Percentiles rank a stretch among this genome's conserved stretches.
phyloP scores from a whole-genome alignment of 345 rosid genomes.

The Mercurialis annua region DNA sequence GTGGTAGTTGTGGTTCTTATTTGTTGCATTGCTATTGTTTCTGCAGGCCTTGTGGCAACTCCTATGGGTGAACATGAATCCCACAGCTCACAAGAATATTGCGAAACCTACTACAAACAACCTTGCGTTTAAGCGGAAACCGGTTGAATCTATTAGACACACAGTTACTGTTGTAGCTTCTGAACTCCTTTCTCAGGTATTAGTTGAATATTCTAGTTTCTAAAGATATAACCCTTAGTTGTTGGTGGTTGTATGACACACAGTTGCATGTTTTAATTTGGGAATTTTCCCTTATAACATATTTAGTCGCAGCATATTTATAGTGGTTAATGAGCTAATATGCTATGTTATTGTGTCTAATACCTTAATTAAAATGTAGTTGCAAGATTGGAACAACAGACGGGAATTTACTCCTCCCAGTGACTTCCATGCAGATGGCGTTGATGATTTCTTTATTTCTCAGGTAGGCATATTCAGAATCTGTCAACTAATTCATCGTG shows the following conservation, averaged over 20 bases:
- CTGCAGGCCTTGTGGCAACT: slow-evolving; percentile 94
- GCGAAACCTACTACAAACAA: slow-evolving; percentile 42
- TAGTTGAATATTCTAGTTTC: neutral
- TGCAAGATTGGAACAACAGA: slow-evolving; percentile 98
- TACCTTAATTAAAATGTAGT: slow-evolving; percentile 35
- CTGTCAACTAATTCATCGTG: neutral
- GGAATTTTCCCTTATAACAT: neutral
- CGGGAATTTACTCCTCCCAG: slow-evolving; percentile 68
- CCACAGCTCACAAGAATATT: slow-evolving; percentile 44
- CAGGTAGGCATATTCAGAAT: slow-evolving; percentile 56
- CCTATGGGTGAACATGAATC: slow-evolving; percentile 61
- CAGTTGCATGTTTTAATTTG: neutral
- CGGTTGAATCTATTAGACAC: slow-evolving; percentile 57
- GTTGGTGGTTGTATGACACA: neutral
- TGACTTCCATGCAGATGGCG: slow-evolving; percentile 91
- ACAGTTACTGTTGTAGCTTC: slow-evolving; percentile 74
- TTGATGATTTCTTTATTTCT: slow-evolving; percentile 80
- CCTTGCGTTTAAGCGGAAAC: slow-evolving; percentile 44
- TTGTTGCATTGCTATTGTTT: neutral
- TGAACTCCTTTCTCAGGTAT: slow-evolving; percentile 93
- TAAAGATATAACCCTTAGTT: neutral
- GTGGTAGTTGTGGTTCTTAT: neutral
- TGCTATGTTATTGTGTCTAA: neutral
- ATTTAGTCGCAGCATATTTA: neutral
- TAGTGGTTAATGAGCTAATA: slow-evolving; percentile 16